Conservation (phyloP, 1,284 basidiomycete genomes). For the Erythrobasidium hasegawianum region DNA sequence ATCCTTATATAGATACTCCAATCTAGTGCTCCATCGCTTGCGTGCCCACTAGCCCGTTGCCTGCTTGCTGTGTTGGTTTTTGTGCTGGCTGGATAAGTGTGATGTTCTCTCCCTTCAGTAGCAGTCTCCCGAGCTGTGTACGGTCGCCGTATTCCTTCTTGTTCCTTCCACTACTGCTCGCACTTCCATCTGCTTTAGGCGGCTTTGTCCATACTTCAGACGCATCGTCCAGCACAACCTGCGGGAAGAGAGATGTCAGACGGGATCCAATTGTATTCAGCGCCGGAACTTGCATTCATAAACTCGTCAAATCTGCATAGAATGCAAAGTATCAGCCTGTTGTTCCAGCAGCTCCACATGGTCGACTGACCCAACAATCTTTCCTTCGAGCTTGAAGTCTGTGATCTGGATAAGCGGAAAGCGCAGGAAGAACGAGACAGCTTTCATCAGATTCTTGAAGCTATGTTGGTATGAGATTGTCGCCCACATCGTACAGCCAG, state of each 20-base stretch:
- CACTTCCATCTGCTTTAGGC: slow-evolving; percentile 54
- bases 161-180: slow-evolving; percentile 17
- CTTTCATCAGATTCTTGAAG: too few relatives aligned
- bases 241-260: not conserved
- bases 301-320: slow-evolving; percentile 98
- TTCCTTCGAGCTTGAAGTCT: slow-evolving; percentile 3
- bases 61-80: slow-evolving; percentile 16
- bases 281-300: slow-evolving; percentile 66
- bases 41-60: slow-evolving; percentile 13
- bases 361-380: slow-evolving; percentile 1
- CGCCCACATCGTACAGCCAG: slow-evolving; percentile 78
- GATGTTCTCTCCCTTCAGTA: slow-evolving; percentile 94
- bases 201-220: slow-evolving; percentile 81
- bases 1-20: too few relatives aligned
- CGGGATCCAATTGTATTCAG: not conserved
- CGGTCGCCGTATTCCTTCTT: slow-evolving; percentile 32
- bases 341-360: not conserved
- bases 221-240: slow-evolving; percentile 87
- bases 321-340: slow-evolving; percentile 27
- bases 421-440: too few relatives aligned
- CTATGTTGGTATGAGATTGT: too few relatives aligned
- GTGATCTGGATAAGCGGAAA: too few relatives aligned
- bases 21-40: slow-evolving; percentile 28
- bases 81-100: slow-evolving; percentile 31
- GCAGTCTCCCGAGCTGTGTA: slow-evolving; percentile 63